phyloP scores from a whole-genome alignment of 768 basidiomycete species.

The Amanita muscaria region DNA sequence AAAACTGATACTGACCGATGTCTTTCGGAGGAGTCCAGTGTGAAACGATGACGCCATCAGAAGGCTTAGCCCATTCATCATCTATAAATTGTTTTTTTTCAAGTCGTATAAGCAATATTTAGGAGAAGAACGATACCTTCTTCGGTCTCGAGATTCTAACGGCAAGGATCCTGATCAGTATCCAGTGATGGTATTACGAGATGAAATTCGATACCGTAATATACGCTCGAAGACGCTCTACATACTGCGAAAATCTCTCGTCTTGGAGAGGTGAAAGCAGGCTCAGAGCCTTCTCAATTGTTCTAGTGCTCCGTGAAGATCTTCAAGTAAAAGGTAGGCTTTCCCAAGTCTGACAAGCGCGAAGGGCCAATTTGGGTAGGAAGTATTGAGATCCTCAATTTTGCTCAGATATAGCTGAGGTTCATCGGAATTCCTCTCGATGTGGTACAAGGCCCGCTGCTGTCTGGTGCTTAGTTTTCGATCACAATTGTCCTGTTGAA shows the following conservation, averaged over 20 bases:
- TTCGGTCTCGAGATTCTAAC: background rate
- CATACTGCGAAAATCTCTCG: background rate
- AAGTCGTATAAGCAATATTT: background rate
- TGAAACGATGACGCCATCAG: background rate
- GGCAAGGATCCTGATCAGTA: background rate
- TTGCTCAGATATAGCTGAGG: constrained; percentile 2
- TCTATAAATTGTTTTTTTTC: background rate
- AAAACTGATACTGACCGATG: background rate
- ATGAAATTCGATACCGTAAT: background rate
- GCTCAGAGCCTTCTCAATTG: constrained; percentile 1
- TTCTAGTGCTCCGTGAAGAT: constrained; percentile 2
- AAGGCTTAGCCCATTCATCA: constrained; percentile 2
- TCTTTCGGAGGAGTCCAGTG: constrained; percentile 1
- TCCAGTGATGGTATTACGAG: background rate
- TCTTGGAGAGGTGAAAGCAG: constrained; percentile 2
- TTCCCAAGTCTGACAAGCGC: constrained; percentile 1
- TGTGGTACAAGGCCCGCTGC: background rate
- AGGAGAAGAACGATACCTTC: background rate
- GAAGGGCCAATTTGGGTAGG: background rate
- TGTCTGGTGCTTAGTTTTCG: background rate
- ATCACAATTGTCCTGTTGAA: background rate
- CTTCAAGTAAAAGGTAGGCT: constrained; percentile 2
- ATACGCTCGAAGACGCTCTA: constrained; percentile 4
- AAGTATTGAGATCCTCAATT: background rate
- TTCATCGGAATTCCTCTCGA: background rate